Percentiles rank a stretch among this genome's conserved stretches.
Evolutionary conservation across 2,329 filamentous ascomycete genomes (phyloP).

Genomic region (Penicillium vulpinum): DNA sequence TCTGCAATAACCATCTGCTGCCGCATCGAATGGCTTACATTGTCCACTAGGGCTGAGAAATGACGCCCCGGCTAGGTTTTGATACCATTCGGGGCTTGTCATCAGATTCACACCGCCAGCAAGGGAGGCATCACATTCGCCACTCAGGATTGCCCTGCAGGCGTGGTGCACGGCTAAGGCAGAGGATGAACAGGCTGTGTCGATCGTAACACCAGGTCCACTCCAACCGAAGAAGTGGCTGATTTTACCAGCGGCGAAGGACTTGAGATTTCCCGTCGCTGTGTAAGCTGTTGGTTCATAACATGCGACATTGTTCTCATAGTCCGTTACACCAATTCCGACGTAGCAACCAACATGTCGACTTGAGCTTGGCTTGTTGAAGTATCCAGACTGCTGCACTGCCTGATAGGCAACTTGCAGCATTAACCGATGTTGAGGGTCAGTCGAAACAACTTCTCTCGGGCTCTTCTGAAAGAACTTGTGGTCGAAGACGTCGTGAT

Average conservation of each 20-base stretch:
- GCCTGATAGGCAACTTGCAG: conserved; percentile 35
- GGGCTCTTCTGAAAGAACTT: neutral
- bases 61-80: conserved; percentile 35
- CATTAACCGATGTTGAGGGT: conserved; percentile 11
- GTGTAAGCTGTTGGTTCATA: conserved; percentile 33
- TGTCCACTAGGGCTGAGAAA: conserved; percentile 49
- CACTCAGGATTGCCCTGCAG: conserved; percentile 19
- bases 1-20: conserved; percentile 54
- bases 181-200: conserved; percentile 48
- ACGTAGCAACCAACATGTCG: conserved; percentile 26
- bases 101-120: conserved; percentile 43
- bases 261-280: conserved; percentile 17
- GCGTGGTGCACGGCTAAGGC: conserved; percentile 36
- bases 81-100: conserved; percentile 25
- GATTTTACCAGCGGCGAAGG: conserved; percentile 34
- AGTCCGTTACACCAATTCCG: conserved; percentile 21
- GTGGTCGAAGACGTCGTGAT: neutral
- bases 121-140: conserved; percentile 31
- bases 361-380: neutral
- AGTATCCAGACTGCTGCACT: conserved; percentile 28
- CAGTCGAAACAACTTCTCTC: neutral
- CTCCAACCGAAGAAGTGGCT: conserved; percentile 48
- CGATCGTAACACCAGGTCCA: conserved; percentile 43
- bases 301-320: conserved; percentile 30
- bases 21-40: conserved; percentile 51